These are phyloP conservation scores for Citrus sp. DNA, from an alignment of 345 rosid genomes.

Conservation along the genomic window DNA sequence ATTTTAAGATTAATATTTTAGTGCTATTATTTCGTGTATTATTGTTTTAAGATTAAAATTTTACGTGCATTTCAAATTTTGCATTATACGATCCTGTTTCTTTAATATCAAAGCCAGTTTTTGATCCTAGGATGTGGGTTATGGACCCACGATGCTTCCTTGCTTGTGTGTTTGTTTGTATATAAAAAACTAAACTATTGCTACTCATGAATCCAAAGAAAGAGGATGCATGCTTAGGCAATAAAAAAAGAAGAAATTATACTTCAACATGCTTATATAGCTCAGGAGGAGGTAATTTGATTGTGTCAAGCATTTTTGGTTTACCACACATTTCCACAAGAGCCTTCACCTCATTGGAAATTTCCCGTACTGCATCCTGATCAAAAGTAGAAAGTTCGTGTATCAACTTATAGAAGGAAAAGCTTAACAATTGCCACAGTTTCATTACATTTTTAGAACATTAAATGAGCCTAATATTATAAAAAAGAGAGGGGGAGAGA, in stretches of 20 bases:
- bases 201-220: background rate
- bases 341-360: conserved; percentile 72
- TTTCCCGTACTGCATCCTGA: conserved; percentile 84
- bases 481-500: too few species aligned
- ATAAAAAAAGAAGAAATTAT: conserved; percentile 22
- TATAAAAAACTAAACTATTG: background rate
- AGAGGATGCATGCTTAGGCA: background rate
- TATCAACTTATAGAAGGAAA: conserved; percentile 12
- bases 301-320: conserved; percentile 84
- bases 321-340: conserved; percentile 80
- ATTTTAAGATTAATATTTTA: too few species aligned
- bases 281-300: conserved; percentile 86
- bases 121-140: too few species aligned
- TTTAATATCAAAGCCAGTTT: too few species aligned
- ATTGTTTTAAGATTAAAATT: too few species aligned
- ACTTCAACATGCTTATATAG: conserved; percentile 88
- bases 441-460: background rate
- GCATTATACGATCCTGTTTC: too few species aligned
- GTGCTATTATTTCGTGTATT: too few species aligned
- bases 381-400: background rate
- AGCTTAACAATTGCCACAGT: conserved; percentile 2
- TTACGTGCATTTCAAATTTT: too few species aligned
- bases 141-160: too few species aligned
- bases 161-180: too few species aligned
- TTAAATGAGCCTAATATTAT: background rate